Percentiles rank a stretch among this genome's conserved stretches.
phyloP scores from a whole-genome alignment of 345 rosid genomes.

The Eucalyptus shirleyi region DNA sequence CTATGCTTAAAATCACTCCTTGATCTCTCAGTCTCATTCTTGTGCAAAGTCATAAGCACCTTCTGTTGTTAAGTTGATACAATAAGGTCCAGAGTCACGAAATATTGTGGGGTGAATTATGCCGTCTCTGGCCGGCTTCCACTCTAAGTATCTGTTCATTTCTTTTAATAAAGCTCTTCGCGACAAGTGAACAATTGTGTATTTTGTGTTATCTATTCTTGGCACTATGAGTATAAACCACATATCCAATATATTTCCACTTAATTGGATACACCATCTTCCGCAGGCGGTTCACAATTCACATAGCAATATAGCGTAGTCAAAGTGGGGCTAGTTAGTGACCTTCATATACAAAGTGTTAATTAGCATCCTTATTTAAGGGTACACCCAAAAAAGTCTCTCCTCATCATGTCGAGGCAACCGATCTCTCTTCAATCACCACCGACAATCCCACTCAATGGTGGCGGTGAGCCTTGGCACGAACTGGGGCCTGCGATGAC shows the following conservation, averaged over 20 bases:
- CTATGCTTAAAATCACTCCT: background rate
- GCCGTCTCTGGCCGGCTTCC: background rate
- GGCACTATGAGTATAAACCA: background rate
- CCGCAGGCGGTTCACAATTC: background rate
- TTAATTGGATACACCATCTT: background rate
- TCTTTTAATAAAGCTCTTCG: background rate
- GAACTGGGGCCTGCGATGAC: conserved; percentile 14
- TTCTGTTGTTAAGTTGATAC: background rate
- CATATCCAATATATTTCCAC: background rate
- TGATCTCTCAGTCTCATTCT: background rate
- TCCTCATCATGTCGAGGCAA: background rate
- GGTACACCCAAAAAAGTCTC: background rate
- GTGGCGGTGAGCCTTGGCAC: conserved; percentile 64
- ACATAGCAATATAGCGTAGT: background rate
- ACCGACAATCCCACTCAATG: conserved; percentile 57
- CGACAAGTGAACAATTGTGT: background rate
- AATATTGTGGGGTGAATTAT: background rate
- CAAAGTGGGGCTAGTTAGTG: background rate
- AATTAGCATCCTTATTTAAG: background rate
- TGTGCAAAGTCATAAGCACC: background rate
- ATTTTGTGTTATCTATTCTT: background rate
- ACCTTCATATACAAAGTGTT: background rate
- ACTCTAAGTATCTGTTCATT: background rate
- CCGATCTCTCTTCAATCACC: background rate
- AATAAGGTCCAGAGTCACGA: background rate